phyloP scores from a whole-genome alignment of 768 basidiomycete species.

The Mycena capillaripes region DNA sequence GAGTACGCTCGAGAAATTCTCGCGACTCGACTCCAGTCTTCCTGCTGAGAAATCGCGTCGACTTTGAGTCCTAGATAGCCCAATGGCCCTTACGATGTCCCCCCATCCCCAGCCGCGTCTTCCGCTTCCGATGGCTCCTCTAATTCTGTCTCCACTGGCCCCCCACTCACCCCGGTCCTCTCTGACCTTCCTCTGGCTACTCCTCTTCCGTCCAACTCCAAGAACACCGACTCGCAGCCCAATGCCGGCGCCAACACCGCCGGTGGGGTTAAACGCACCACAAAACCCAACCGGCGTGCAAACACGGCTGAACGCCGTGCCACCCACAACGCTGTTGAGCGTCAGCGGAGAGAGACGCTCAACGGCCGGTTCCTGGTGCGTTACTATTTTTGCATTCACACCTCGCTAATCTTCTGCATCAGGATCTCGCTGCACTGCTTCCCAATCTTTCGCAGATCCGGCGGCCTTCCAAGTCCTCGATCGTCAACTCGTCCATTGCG shows the following conservation, averaged over 20 bases:
- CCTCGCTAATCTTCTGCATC: conserved; percentile 1
- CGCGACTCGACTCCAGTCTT: conserved; percentile 59
- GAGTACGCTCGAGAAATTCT: conserved; percentile 80
- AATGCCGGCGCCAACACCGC: conserved; percentile 37
- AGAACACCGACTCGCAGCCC: conserved; percentile 30
- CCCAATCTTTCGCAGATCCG: conserved; percentile 94
- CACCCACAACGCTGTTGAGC: conserved; percentile 97
- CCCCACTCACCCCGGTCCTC: conserved; percentile 31
- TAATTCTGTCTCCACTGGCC: conserved; percentile 36
- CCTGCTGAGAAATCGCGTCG: conserved; percentile 63
- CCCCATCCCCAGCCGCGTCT: conserved; percentile 35
- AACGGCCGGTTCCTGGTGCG: conserved; percentile 92
- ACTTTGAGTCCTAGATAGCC: conserved; percentile 22
- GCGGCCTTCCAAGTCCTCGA: conserved; percentile 95
- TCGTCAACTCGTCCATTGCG: conserved; percentile 96
- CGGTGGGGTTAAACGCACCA: conserved; percentile 63
- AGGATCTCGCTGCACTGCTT: conserved; percentile 95
- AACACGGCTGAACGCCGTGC: conserved; percentile 97
- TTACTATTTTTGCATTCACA: conserved; percentile 27
- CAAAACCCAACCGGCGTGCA: conserved; percentile 89
- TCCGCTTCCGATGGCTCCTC: conserved; percentile 35
- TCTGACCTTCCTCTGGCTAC: conserved; percentile 32
- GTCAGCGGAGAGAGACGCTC: conserved; percentile 92
- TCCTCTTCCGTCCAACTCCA: conserved; percentile 4
- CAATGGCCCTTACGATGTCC: conserved; percentile 32